Percentiles rank a stretch among this genome's conserved stretches.
Evolutionary conservation across 306 rosid genomes (phyloP).

Genomic region (Prunus armeniaca): DNA sequence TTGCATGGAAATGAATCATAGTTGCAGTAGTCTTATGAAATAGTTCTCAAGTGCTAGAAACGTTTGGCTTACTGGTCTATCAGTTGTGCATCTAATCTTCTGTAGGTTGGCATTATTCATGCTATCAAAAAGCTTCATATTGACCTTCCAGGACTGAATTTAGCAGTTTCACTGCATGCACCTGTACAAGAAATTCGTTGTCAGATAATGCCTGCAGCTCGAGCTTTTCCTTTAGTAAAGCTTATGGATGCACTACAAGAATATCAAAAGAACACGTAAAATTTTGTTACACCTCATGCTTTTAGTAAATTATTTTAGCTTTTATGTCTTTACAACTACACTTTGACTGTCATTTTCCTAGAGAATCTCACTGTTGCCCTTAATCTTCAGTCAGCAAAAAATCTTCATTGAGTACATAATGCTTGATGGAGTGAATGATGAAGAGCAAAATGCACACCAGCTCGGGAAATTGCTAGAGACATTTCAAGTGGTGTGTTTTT

Average conservation of each 20-base stretch:
- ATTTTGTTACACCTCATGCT: neutral
- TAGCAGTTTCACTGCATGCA: conserved; percentile 95
- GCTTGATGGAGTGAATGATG: conserved; percentile 96
- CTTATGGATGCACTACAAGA: conserved; percentile 81
- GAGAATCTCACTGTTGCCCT: conserved; percentile 10
- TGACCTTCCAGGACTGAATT: conserved; percentile 92
- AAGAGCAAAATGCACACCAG: conserved; percentile 85
- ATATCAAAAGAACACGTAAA: conserved; percentile 73
- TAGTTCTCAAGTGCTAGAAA: conserved; percentile 9
- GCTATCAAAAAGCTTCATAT: conserved; percentile 80
- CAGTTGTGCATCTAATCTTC: conserved; percentile 18
- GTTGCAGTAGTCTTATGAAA: conserved; percentile 5
- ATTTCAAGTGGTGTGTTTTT: conserved; percentile 75
- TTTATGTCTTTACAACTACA: neutral
- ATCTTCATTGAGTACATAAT: conserved; percentile 95
- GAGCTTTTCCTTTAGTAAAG: conserved; percentile 88
- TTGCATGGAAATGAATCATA: neutral
- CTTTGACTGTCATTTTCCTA: conserved; percentile 8
- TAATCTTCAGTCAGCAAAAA: conserved; percentile 63
- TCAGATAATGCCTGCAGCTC: conserved; percentile 99
- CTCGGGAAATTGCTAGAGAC: conserved; percentile 78
- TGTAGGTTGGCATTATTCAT: conserved; percentile 88
- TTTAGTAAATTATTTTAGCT: conserved; percentile 3
- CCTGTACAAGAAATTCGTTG: conserved; percentile 91
- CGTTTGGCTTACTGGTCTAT: conserved; percentile 21